phyloP scores from a whole-genome alignment of 2,329 filamentous ascomycete species.

The Berkeleyomyces basicola region DNA sequence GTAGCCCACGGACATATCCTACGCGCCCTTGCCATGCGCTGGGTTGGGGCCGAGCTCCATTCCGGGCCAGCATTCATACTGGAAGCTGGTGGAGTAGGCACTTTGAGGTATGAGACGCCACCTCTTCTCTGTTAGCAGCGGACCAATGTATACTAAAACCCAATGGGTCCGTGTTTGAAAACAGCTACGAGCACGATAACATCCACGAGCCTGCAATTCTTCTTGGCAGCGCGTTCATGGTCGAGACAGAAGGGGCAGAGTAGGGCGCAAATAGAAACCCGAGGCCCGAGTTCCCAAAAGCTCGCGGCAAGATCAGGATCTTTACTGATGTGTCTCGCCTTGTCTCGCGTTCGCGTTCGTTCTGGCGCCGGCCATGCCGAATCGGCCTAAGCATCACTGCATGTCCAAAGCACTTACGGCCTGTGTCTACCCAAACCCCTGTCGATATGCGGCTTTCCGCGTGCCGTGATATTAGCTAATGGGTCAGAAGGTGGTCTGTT shows the following conservation, averaged over 20 bases:
- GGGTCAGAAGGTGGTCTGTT: background rate
- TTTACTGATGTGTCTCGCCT: background rate
- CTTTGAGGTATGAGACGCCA: conserved; percentile 40
- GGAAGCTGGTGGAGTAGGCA: conserved; percentile 77
- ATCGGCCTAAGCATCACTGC: background rate
- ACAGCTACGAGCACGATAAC: conserved; percentile 62
- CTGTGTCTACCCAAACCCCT: background rate
- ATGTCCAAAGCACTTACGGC: background rate
- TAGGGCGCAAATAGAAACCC: background rate
- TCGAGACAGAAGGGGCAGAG: conserved; percentile 20
- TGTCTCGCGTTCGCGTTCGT: background rate
- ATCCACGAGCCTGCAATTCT: conserved; percentile 67
- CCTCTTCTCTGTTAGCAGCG: no score
- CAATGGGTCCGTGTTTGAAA: background rate
- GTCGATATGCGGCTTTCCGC: background rate
- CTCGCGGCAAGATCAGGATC: background rate
- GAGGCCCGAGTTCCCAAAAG: background rate
- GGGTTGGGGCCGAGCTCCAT: conserved; percentile 56
- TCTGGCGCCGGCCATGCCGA: background rate
- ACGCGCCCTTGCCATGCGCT: conserved; percentile 73
- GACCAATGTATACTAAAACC: background rate
- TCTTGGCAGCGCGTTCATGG: conserved; percentile 54
- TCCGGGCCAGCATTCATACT: conserved; percentile 66
- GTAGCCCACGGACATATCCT: conserved; percentile 87
- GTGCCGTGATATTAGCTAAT: background rate